Evolutionary conservation across 139 green algal genomes (phyloP).

Genomic region (Coccomyxa sp.): DNA sequence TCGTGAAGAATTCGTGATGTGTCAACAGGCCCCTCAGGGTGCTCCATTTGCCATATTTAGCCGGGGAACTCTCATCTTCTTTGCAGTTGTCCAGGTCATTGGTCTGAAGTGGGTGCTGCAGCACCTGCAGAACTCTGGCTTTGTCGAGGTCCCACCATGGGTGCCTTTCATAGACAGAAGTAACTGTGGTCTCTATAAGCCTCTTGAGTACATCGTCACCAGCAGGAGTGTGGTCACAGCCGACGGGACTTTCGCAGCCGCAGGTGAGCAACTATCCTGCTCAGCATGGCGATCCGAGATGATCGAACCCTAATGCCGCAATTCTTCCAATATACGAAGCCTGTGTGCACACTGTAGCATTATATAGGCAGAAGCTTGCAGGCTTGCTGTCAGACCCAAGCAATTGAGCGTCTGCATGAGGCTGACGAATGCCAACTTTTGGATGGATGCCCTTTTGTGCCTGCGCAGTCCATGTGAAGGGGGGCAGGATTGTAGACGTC

Average conservation of each 20-base stretch:
- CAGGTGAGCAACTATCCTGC: too few relatives aligned
- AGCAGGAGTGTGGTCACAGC: constrained; percentile 22
- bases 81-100: not conserved
- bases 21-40: not conserved
- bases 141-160: not conserved
- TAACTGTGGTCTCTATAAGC: not conserved
- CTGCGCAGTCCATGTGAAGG: constrained; percentile 30
- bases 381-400: too few relatives aligned
- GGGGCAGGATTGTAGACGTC: constrained; percentile 23
- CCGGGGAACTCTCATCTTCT: not conserved
- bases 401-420: too few relatives aligned
- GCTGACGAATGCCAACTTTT: too few relatives aligned
- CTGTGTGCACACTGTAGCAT: too few relatives aligned
- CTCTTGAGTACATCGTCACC: constrained; percentile 25
- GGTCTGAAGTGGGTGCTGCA: not conserved
- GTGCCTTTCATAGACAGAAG: not conserved
- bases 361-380: too few relatives aligned
- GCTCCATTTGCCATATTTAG: not conserved
- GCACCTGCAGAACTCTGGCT: not conserved
- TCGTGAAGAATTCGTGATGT: not conserved
- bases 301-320: too few relatives aligned
- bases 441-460: not conserved
- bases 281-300: too few relatives aligned
- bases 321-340: too few relatives aligned
- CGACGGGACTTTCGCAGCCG: constrained; percentile 16